Percentiles rank a stretch among this genome's conserved stretches.
phyloP scores from a whole-genome alignment of 345 rosid genomes.

The Corchorus olitorius region DNA sequence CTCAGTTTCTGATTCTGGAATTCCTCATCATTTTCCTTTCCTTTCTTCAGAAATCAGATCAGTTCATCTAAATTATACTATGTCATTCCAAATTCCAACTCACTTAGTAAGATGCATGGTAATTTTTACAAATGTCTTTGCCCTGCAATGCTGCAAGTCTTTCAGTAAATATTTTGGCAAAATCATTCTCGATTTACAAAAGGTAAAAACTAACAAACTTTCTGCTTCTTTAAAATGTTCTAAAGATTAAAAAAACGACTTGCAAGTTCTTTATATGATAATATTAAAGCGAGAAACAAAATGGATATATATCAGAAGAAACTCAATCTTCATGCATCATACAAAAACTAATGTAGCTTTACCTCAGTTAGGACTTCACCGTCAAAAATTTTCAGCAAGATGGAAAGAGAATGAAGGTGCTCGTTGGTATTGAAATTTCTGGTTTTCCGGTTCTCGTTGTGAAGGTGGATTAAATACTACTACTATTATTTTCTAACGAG shows the following conservation, averaged over 20 bases:
- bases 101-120: no score
- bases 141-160: background rate
- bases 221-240: background rate
- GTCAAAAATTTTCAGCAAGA: background rate
- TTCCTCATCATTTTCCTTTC: background rate
- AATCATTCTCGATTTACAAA: background rate
- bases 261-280: background rate
- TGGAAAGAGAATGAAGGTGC: background rate
- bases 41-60: background rate
- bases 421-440: background rate
- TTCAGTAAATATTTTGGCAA: background rate
- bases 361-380: constrained; percentile 1
- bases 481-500: background rate
- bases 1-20: background rate
- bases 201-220: background rate
- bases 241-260: background rate
- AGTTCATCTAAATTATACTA: background rate
- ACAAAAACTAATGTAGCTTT: background rate
- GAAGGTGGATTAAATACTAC: background rate
- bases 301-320: background rate
- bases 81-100: background rate
- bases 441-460: background rate
- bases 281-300: background rate
- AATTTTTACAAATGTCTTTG: background rate
- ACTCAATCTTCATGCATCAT: background rate